phyloP scores from a whole-genome alignment of 2,329 filamentous ascomycete species.

The Epichloe typhina region DNA sequence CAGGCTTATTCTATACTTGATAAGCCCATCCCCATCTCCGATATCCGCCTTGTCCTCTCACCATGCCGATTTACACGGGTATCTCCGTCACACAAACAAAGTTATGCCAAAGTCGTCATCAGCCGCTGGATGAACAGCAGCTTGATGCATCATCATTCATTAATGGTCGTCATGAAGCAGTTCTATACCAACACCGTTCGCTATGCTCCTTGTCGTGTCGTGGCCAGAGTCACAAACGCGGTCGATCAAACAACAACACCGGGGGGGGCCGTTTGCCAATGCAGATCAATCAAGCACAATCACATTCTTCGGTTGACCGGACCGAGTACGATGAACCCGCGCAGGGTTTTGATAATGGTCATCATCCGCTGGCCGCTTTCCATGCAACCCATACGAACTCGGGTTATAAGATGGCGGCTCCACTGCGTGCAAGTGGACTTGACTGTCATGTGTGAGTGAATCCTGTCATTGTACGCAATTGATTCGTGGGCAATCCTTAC shows the following conservation, averaged over 20 bases:
- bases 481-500: not conserved
- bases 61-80: not conserved
- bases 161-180: not conserved
- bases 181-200: constrained; percentile 6
- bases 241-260: not conserved
- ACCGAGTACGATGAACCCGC: constrained; percentile 6
- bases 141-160: not conserved
- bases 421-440: not conserved
- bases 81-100: constrained; percentile 1
- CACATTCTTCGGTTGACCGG: constrained; percentile 14
- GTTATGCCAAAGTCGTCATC: constrained; percentile 1
- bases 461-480: not conserved
- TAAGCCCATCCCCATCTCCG: not conserved
- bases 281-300: constrained; percentile 19
- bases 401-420: not conserved
- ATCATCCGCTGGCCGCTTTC: constrained; percentile 4
- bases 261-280: not conserved
- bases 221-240: not conserved
- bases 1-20: not conserved
- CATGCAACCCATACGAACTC: not conserved
- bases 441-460: not conserved
- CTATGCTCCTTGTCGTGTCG: constrained; percentile 1
- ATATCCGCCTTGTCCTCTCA: not conserved
- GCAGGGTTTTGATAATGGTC: constrained; percentile 1
- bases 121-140: not conserved